phyloP scores from a whole-genome alignment of 768 basidiomycete species.

The Pulveroboletus sp. region DNA sequence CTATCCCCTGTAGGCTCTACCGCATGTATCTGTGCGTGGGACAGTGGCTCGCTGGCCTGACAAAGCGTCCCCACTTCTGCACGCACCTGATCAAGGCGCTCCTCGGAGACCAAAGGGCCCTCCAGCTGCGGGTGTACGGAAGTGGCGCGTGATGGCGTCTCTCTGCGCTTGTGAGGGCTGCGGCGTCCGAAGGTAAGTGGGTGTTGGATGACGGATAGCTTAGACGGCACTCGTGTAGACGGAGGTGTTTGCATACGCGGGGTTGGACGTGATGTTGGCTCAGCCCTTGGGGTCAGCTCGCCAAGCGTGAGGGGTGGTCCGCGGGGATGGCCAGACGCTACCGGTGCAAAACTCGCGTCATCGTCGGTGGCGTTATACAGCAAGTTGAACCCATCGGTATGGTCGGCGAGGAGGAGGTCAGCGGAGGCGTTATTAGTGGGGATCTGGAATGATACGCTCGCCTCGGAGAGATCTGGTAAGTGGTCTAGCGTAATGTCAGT shows the following conservation, averaged over 20 bases:
- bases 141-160: slow-evolving; percentile 1
- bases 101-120: slow-evolving; percentile 22
- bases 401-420: slow-evolving; percentile 38
- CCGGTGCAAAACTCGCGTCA: slow-evolving; percentile 36
- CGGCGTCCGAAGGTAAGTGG: slow-evolving; percentile 11
- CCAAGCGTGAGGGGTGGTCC: slow-evolving; percentile 34
- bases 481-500: slow-evolving; percentile 47
- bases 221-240: slow-evolving; percentile 1
- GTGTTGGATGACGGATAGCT: slow-evolving; percentile 8
- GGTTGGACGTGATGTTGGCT: not conserved
- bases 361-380: slow-evolving; percentile 29
- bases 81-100: slow-evolving; percentile 22
- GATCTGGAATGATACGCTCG: slow-evolving; percentile 45
- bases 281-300: slow-evolving; percentile 39
- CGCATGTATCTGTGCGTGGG: slow-evolving; percentile 3
- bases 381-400: slow-evolving; percentile 36
- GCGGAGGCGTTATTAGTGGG: slow-evolving; percentile 34
- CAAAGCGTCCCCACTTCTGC: slow-evolving; percentile 16
- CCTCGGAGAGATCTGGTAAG: slow-evolving; percentile 48
- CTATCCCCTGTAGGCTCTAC: not conserved
- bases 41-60: slow-evolving; percentile 2
- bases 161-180: slow-evolving; percentile 14
- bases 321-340: slow-evolving; percentile 24
- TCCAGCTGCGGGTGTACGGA: not conserved
- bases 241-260: slow-evolving; percentile 12